Base-by-base conservation (phyloP, 2,329 filamentous ascomycete genomes). In the Cladosporium sp. region DNA sequence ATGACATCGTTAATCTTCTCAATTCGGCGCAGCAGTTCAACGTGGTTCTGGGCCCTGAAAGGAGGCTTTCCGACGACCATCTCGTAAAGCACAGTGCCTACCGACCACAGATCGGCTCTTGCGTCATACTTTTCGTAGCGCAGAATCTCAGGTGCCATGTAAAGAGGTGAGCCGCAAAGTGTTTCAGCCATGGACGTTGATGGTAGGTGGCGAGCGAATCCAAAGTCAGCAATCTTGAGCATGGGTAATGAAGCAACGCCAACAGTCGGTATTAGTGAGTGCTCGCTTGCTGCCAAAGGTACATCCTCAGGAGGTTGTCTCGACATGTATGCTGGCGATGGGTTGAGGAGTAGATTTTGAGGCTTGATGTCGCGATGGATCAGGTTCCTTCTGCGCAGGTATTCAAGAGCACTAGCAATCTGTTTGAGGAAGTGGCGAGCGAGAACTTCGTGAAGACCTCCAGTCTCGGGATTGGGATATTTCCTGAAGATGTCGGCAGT, bases 121-220 rank as follows among this genome's bases (percentile, higher is more conserved):
- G 94, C 92, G 80, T 97, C 94, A 78, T 99, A 99, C 74, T 94
- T 94, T 77, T 99, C 93, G 74, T 98, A 99, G 66, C 93, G 89
- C 68, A 99, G 83, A 69, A 99, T 99, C 80, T 99, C 95, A 4
- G 95, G 95, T 0, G 95, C 95, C 95, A 99, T 99, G 81, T 99
- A 99, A 28, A 99, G 83, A 11, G 95, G 95, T 14, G 95, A 98
- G 21, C 95, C 95, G 77, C 95, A 99, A 0, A 99, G 86, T 0
- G 95, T 99, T 77, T 99, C 95, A 13, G 95, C 95, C 68, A 99
- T 85, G 5, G 93, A 94, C 0, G 94, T 96, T 8, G 91, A 89
- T 1, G 95, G 94, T 58, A 99, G 82, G 64, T 96, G 92, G 64
- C 95, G 89, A 64, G 95, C 95, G 76, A 99, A 99, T n/a, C 95